A percentile compares a stretch with the other conserved stretches of the same genome.
These are phyloP conservation scores for Secale cereale DNA, from an alignment of 176 grass and related monocot genomes.

Conservation along the genomic window DNA sequence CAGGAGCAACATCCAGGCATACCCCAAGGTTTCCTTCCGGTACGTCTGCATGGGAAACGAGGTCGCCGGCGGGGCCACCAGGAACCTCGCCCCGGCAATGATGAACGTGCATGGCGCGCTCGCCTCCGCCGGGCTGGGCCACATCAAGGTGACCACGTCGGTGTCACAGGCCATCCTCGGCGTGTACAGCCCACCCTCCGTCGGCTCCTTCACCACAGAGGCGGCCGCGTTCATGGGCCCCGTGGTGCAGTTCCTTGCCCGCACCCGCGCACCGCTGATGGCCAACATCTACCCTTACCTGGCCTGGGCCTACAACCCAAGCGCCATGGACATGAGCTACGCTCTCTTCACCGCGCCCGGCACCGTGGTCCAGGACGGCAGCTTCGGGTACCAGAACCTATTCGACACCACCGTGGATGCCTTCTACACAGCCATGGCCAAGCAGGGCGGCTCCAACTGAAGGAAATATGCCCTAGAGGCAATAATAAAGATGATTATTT, in stretches of 20 bases:
- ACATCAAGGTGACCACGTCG: conserved; percentile 66
- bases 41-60: conserved; percentile 68
- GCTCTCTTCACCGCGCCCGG: conserved; percentile 39
- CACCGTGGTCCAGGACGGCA: conserved; percentile 45
- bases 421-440: conserved; percentile 47
- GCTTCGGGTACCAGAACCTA: conserved; percentile 56
- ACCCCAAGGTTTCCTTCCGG: conserved; percentile 52
- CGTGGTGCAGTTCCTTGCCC: conserved; percentile 41
- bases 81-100: conserved; percentile 59
- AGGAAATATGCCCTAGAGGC: too few relatives aligned
- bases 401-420: conserved; percentile 69
- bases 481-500: too few relatives aligned
- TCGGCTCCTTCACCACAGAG: conserved; percentile 45
- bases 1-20: conserved; percentile 45
- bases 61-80: conserved; percentile 42
- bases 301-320: conserved; percentile 13
- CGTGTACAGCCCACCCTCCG: conserved; percentile 51
- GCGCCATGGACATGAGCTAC: conserved; percentile 45
- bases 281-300: conserved; percentile 75
- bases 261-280: conserved; percentile 31
- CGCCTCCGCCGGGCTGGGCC: conserved; percentile 27
- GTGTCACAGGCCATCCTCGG: conserved; percentile 61
- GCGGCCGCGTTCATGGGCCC: conserved; percentile 39
- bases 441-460: conserved; percentile 29
- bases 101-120: conserved; percentile 50